A percentile compares a stretch with the other conserved stretches of the same genome.
Conservation (phyloP, 257 asterid species). For the Anisodus tanguticus region DNA sequence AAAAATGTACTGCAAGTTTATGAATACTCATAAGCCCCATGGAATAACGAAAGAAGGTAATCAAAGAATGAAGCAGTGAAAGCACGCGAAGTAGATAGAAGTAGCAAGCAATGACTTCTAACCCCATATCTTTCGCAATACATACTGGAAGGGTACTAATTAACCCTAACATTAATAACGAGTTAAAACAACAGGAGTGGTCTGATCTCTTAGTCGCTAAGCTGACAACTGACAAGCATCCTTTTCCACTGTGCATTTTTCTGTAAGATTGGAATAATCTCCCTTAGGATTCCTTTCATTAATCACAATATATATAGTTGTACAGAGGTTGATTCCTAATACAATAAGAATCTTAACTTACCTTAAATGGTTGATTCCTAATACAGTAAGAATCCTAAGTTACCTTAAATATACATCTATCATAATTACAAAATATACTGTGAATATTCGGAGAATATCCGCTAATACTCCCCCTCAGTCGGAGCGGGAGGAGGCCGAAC, state of each 20-base stretch:
- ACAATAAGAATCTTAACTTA: too few species aligned
- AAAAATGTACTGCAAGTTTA: background rate
- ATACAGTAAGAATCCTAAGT: too few species aligned
- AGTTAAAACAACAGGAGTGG: background rate
- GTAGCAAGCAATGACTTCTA: background rate
- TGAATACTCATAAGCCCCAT: background rate
- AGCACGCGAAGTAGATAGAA: background rate
- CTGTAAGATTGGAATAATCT: too few species aligned
- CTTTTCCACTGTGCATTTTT: background rate
- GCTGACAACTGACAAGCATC: background rate
- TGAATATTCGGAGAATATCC: too few species aligned
- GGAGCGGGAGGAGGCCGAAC: too few species aligned
- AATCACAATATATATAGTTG: too few species aligned
- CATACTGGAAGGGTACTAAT: background rate
- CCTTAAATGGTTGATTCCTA: too few species aligned
- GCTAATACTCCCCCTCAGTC: too few species aligned
- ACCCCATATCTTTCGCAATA: background rate
- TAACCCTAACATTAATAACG: background rate
- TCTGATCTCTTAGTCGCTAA: background rate
- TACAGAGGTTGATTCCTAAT: too few species aligned
- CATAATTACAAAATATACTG: too few species aligned
- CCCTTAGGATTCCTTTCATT: too few species aligned
- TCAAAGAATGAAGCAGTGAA: background rate
- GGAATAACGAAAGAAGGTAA: background rate
- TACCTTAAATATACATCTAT: too few species aligned